Evolutionary conservation across 225 moss, liverwort and hornwort species (phyloP).

Genomic region (Lunularia cruciata): DNA sequence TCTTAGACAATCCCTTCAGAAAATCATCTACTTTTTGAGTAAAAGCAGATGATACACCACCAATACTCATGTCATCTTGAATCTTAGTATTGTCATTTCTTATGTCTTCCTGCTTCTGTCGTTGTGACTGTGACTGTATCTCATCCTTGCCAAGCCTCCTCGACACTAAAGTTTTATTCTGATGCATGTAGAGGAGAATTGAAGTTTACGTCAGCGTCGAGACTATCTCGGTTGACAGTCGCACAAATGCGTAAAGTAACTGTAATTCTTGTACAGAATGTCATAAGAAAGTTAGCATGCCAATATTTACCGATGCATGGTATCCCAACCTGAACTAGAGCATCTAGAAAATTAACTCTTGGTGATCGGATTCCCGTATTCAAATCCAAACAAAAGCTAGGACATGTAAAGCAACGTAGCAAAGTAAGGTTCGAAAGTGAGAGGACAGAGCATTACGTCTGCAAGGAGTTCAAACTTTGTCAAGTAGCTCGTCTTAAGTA

Average conservation of each 20-base stretch:
- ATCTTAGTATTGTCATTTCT: slow-evolving; percentile 4
- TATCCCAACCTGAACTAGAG: too few species aligned
- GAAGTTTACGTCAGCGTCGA: too few species aligned
- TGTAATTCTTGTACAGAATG: too few species aligned
- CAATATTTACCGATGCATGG: too few species aligned
- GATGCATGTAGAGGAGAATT: slow-evolving; percentile 24
- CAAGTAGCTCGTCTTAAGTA: slow-evolving; percentile 82
- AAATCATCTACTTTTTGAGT: slow-evolving; percentile 64
- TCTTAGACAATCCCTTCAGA: slow-evolving; percentile 45
- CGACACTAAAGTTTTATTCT: slow-evolving; percentile 87
- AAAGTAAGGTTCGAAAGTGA: too few species aligned
- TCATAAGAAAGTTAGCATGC: too few species aligned
- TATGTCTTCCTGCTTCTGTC: slow-evolving; percentile 28
- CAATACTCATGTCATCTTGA: slow-evolving; percentile 41
- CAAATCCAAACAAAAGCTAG: too few species aligned
- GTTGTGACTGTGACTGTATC: slow-evolving; percentile 45
- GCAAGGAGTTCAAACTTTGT: slow-evolving; percentile 90
- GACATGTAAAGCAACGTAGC: too few species aligned
- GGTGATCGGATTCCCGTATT: too few species aligned
- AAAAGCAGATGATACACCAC: slow-evolving; percentile 62
- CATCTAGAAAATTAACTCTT: too few species aligned
- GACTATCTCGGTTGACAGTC: too few species aligned
- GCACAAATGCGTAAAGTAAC: too few species aligned
- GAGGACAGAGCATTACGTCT: slow-evolving; percentile 40
- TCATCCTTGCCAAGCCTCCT: slow-evolving; percentile 69